Conservation (phyloP, 2,329 filamentous ascomycete species). For the Pezicula neosporulosa region DNA sequence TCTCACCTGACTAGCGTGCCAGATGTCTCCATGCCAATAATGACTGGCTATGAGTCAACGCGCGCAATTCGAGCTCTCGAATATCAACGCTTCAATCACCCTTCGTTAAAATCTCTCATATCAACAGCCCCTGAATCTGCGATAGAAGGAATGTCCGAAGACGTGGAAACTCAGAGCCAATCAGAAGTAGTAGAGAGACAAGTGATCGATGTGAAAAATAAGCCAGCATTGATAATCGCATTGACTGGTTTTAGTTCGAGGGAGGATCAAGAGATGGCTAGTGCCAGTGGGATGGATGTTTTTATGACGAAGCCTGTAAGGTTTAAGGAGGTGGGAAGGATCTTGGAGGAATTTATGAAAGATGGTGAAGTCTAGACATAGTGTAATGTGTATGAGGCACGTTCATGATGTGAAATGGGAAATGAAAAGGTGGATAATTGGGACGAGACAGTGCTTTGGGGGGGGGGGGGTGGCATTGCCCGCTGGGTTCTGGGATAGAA, state of each 20-base stretch:
- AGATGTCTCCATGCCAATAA: conserved; percentile 53
- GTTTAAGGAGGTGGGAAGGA: conserved; percentile 17
- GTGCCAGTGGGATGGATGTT: conserved; percentile 48
- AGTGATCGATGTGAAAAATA: neutral
- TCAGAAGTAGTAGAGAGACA: too few relatives aligned
- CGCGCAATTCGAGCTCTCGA: conserved; percentile 45
- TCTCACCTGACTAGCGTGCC: conserved; percentile 30
- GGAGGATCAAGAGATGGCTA: conserved; percentile 43
- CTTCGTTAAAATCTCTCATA: conserved; percentile 2
- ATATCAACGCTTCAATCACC: conserved; percentile 22
- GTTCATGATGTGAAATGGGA: too few relatives aligned
- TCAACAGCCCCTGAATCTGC: neutral
- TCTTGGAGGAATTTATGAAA: conserved; percentile 16
- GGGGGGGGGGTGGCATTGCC: too few relatives aligned
- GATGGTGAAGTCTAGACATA: neutral
- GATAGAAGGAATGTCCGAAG: too few relatives aligned
- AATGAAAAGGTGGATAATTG: too few relatives aligned
- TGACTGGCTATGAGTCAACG: conserved; percentile 46
- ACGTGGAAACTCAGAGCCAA: too few relatives aligned
- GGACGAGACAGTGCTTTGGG: too few relatives aligned
- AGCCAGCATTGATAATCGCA: conserved; percentile 42
- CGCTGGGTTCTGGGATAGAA: too few relatives aligned
- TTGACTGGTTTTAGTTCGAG: conserved; percentile 47
- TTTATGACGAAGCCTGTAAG: conserved; percentile 49
- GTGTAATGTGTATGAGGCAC: too few relatives aligned